Base-by-base conservation (phyloP, 75 land plant species). In the Cunninghamia lanceolata region DNA sequence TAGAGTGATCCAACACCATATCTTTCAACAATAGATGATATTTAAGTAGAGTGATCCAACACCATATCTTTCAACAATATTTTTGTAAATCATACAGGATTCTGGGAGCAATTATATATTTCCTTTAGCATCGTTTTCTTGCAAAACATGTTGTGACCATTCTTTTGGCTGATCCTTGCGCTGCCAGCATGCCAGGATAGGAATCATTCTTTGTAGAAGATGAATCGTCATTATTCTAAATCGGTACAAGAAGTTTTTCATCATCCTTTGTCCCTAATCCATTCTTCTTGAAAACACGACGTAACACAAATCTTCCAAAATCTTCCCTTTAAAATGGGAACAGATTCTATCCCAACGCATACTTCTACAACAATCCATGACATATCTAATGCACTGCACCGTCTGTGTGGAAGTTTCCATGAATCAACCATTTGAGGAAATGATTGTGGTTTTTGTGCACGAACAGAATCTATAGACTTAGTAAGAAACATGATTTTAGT, bases 251-350 rank as follows among this genome's bases (percentile, higher is more conserved):
- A 76, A 7, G 17, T 42, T 76, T 36, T 19, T 86, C 91, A 36
- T 85, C 90, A 50, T 21, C 68, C 53, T 77, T 83, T 42, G 52
- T 71, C 43, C 38, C 85, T 42, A 82, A 21, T 8, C 66, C 92
- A 82, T 79, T 54, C 66, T 92, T 93, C 85, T 91, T 93, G 56
- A 91, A 91, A 3, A 93, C 45, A 39, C 95, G 95, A 83, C 95
- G 92, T n/a, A 93, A 87, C 16, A 93, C 93, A 88, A 83, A 93
- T n/a, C n/a, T n/a, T n/a, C n/a, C n/a, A n/a, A n/a, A n/a, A n/a
- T n/a, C n/a, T n/a, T n/a, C n/a, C n/a, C n/a, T n/a, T n/a, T n/a
- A n/a, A n/a, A n/a, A n/a, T n/a, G n/a, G n/a, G n/a, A n/a, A n/a
- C n/a, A n/a, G n/a, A n/a, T n/a, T n/a, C n/a, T n/a, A n/a, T n/a